Conservation (phyloP, 2,329 filamentous ascomycete species). For the Colletotrichum sp. region DNA sequence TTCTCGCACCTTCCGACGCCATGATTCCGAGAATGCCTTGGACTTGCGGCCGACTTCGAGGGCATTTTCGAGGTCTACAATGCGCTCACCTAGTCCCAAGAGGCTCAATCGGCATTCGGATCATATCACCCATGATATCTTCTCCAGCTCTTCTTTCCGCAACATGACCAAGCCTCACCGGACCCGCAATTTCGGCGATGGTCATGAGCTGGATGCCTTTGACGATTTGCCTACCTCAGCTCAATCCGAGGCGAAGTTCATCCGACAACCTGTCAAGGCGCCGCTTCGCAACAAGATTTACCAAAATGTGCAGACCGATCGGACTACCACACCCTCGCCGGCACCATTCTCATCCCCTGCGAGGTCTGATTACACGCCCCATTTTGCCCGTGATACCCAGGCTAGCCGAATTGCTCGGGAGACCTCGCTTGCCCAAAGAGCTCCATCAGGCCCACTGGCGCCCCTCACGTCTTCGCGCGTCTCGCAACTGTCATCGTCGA, state of each 20-base stretch:
- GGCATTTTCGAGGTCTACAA: slow-evolving; percentile 59
- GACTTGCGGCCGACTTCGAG: slow-evolving; percentile 63
- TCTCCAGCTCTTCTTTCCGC: slow-evolving; percentile 14
- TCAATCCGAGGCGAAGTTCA: slow-evolving; percentile 78
- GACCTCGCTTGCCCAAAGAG: slow-evolving; percentile 63
- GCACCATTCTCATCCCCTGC: slow-evolving; percentile 60
- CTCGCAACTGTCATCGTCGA: slow-evolving; percentile 51
- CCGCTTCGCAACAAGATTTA: slow-evolving; percentile 60
- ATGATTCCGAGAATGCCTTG: slow-evolving; percentile 76
- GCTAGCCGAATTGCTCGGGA: slow-evolving; percentile 70
- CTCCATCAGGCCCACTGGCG: slow-evolving; percentile 58
- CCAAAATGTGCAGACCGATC: slow-evolving; percentile 59
- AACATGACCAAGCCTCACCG: slow-evolving; percentile 36
- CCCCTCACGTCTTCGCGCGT: slow-evolving; percentile 61
- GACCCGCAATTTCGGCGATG: slow-evolving; percentile 82
- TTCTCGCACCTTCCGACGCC: slow-evolving; percentile 74
- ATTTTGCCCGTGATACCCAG: slow-evolving; percentile 68
- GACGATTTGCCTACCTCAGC: slow-evolving; percentile 93
- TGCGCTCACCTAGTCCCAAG: slow-evolving; percentile 65
- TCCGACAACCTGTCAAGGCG: slow-evolving; percentile 79
- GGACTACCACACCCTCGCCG: slow-evolving; percentile 57
- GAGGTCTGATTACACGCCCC: slow-evolving; percentile 57
- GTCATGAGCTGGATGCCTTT: slow-evolving; percentile 89
- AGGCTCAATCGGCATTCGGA: slow-evolving; percentile 41
- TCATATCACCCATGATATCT: slow-evolving; percentile 22